Evolutionary conservation across 345 rosid species (phyloP), one percentile per base, ranked within the genome.

Genomic region (Draba incana): DNA sequence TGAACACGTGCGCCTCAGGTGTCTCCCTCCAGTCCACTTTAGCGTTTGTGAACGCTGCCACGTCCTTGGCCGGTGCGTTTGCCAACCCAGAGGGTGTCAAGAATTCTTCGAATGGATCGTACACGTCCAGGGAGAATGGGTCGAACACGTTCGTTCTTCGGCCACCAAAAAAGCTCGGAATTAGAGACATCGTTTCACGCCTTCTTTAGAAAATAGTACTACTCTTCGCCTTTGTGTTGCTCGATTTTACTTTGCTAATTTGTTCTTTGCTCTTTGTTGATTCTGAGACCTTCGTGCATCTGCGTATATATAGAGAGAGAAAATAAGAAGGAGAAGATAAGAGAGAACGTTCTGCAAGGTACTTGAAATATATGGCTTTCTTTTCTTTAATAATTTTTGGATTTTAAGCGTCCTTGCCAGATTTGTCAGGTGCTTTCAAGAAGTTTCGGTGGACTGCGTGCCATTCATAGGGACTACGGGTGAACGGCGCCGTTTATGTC

Each of bases 21-120:
- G n/a, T n/a, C n/a, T n/a, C n/a, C 24, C 20, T 77, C 83, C 78
- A 80, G 10, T 80, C 83, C 5, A 80, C 70, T 25, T 62, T 68
- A 0, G 66, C 45, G 43, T 39, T 72, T 54, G 80, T 73, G 10
- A 76, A 24, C 10, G 76, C 70, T 2, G 83, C 65, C 1, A 61
- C 70, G 24, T 79, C 80, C 7, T 57, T 38, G 0, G 37, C 15
- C 0, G 72, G 8, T 1, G 70, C 66, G 14, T 12, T 65, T 71
- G 46, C 25, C 27, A 42, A 4, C 8, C 27, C 51, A 0, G 41
- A 68, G 0, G 31, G 65, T 0, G 24, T 51, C 5, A 61, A 2
- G 68, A 66, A 72, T 2, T 69, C 73, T 53, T 69, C 70, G 0
- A 69, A 69, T 0, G 83, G 80, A 38, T 76, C 83, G 69, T 69